These are phyloP conservation scores for Trapa bicornis DNA, from an alignment of 345 rosid species.

Conservation along the genomic window DNA sequence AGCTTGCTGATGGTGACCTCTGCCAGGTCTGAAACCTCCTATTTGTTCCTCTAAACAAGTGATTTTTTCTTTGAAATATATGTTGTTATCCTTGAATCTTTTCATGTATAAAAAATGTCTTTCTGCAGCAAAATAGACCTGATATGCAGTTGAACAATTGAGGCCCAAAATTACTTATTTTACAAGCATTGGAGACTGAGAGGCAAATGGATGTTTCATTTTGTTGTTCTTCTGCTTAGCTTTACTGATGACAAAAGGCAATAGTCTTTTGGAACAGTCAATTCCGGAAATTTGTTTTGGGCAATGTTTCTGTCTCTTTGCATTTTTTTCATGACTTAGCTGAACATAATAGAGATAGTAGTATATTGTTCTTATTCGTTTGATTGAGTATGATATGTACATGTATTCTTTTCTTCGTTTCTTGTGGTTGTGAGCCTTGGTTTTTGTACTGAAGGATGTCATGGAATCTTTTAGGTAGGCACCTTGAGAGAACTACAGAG, in stretches of 20 bases:
- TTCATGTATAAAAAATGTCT: background rate
- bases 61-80: background rate
- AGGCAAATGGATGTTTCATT: background rate
- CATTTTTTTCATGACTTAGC: background rate
- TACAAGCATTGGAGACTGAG: background rate
- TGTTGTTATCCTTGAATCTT: background rate
- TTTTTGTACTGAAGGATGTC: constrained; percentile 5
- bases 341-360: background rate
- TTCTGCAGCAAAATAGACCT: background rate
- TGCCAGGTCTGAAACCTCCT: constrained; percentile 47
- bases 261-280: background rate
- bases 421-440: background rate
- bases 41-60: background rate
- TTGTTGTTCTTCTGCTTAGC: background rate
- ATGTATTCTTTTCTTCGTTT: background rate
- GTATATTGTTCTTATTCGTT: background rate
- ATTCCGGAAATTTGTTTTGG: background rate
- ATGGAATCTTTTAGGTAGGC: constrained; percentile 36
- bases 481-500: constrained; percentile 85
- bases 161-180: background rate
- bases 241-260: background rate
- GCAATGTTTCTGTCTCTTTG: background rate
- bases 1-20: constrained; percentile 74
- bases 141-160: background rate
- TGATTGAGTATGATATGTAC: background rate